phyloP scores from a whole-genome alignment of 1,139 yeast species.

The Yarrowia galli region DNA sequence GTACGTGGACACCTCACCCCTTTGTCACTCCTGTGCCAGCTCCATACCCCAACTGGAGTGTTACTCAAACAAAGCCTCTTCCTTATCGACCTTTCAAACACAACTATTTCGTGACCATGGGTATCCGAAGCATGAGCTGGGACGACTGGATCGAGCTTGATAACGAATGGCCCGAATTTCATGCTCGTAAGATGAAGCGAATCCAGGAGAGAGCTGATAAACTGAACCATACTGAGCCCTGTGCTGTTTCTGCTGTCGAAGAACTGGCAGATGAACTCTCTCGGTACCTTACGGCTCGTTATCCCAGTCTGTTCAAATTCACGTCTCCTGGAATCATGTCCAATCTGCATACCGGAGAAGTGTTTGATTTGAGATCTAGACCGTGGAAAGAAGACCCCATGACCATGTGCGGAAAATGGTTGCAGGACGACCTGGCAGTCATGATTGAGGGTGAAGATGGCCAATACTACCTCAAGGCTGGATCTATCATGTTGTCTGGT shows the following conservation, averaged over 20 bases:
- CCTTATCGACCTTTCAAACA: slow-evolving; percentile 71
- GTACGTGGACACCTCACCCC: slow-evolving; percentile 18
- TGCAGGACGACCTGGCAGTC: slow-evolving; percentile 74
- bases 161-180: slow-evolving; percentile 66
- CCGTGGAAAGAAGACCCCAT: slow-evolving; percentile 61
- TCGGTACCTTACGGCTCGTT: slow-evolving; percentile 5
- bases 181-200: slow-evolving; percentile 57
- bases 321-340: slow-evolving; percentile 43
- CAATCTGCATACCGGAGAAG: slow-evolving; percentile 63
- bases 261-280: slow-evolving; percentile 12
- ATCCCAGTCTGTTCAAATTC: slow-evolving; percentile 21
- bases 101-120: slow-evolving; percentile 55
- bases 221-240: slow-evolving; percentile 22
- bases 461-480: slow-evolving; percentile 61
- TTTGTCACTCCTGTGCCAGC: slow-evolving; percentile 24
- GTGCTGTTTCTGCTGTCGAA: slow-evolving; percentile 18
- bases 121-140: slow-evolving; percentile 39
- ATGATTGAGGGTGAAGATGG: slow-evolving; percentile 58
- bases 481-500: slow-evolving; percentile 64
- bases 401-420: slow-evolving; percentile 62
- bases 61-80: slow-evolving; percentile 43
- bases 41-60: slow-evolving; percentile 26
- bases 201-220: slow-evolving; percentile 17
- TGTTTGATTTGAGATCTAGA: slow-evolving; percentile 51
- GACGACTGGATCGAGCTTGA: slow-evolving; percentile 59